phyloP scores from a whole-genome alignment of 2,329 filamentous ascomycete species.

The Chrysoporthe cubensis region DNA sequence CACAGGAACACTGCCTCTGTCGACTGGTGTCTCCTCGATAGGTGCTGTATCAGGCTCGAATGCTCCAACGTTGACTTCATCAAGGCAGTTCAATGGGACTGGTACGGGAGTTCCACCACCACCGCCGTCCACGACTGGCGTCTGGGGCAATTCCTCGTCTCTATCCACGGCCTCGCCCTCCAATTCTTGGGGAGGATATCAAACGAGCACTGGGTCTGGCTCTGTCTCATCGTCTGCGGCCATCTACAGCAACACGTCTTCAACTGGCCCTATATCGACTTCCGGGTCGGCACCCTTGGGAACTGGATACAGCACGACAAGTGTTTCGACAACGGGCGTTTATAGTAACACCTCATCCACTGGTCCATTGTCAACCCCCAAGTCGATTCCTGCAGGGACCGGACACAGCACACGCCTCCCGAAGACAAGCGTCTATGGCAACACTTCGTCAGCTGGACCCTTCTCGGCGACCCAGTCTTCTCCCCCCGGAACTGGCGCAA shows the following conservation, averaged over 20 bases:
- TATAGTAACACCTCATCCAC: slow-evolving; percentile 21
- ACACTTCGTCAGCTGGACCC: background rate
- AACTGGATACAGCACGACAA: background rate
- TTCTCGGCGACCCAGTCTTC: background rate
- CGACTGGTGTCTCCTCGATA: slow-evolving; percentile 15
- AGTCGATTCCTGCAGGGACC: background rate
- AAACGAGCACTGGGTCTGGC: background rate
- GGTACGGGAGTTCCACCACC: background rate
- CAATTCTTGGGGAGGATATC: background rate
- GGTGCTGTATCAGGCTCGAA: background rate
- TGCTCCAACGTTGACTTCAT: background rate
- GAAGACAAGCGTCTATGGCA: background rate
- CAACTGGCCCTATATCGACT: slow-evolving; percentile 3
- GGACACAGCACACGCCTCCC: background rate
- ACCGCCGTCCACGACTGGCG: slow-evolving; percentile 9
- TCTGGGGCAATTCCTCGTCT: slow-evolving; percentile 19
- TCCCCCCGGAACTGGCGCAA: background rate
- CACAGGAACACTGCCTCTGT: slow-evolving; percentile 17
- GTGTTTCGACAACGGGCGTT: slow-evolving; percentile 1
- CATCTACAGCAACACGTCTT: slow-evolving; percentile 22
- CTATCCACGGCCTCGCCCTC: slow-evolving; percentile 3
- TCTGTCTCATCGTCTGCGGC: slow-evolving; percentile 6
- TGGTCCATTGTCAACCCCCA: background rate
- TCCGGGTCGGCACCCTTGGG: background rate
- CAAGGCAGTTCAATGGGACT: background rate